A percentile compares a stretch with the other conserved stretches of the same genome.
phyloP scores from a whole-genome alignment of 768 basidiomycete genomes.

The Exsudoporus frostii region DNA sequence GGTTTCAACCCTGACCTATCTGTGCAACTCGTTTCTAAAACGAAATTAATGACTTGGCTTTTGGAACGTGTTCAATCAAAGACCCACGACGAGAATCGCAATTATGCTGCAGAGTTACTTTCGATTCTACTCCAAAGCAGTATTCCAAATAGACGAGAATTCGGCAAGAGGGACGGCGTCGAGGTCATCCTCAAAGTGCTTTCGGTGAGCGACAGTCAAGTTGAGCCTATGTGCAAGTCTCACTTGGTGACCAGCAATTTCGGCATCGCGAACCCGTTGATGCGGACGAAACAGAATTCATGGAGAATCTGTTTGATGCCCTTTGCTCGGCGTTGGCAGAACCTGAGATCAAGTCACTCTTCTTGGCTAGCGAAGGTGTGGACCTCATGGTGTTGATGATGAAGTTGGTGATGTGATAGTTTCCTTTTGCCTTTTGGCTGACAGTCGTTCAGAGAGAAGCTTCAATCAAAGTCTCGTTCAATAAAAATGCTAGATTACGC shows the following conservation, averaged over 20 bases:
- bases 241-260: conserved; percentile 60
- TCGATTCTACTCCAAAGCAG: conserved; percentile 84
- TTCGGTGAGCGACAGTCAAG: conserved; percentile 56
- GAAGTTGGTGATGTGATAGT: conserved; percentile 57
- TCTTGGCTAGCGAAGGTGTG: conserved; percentile 88
- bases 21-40: conserved; percentile 65
- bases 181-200: conserved; percentile 72
- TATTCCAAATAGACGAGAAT: conserved; percentile 59
- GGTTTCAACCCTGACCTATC: conserved; percentile 81
- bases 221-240: conserved; percentile 6
- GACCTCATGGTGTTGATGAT: conserved; percentile 99
- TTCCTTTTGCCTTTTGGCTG: background rate
- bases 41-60: conserved; percentile 75
- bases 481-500: conserved; percentile 93
- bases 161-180: conserved; percentile 75
- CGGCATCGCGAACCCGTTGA: conserved; percentile 80
- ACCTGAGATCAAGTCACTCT: conserved; percentile 71
- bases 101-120: conserved; percentile 92
- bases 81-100: conserved; percentile 83
- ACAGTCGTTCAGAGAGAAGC: conserved; percentile 61
- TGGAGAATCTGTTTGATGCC: conserved; percentile 94
- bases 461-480: conserved; percentile 72
- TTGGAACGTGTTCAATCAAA: conserved; percentile 70
- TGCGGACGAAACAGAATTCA: conserved; percentile 91
- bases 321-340: conserved; percentile 86